phyloP scores from a whole-genome alignment of 768 basidiomycete genomes.

The Clitopilus passeckerianus region DNA sequence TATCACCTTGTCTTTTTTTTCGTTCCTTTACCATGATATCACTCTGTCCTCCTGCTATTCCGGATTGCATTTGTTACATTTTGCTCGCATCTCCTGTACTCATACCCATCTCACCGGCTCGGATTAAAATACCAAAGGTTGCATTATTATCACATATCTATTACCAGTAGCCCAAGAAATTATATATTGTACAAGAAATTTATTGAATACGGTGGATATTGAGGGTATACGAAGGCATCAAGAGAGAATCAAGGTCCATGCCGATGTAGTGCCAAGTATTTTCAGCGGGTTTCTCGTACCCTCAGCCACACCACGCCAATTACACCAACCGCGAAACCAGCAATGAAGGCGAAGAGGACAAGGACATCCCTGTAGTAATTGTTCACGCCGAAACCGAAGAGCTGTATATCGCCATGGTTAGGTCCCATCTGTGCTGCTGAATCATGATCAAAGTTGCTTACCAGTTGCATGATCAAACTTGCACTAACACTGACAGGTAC shows the following conservation, averaged over 20 bases:
- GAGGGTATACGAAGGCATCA: neutral
- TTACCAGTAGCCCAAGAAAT: neutral
- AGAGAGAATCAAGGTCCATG: neutral
- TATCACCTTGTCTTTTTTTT: neutral
- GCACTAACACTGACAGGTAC: constrained; percentile 83
- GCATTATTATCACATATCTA: neutral
- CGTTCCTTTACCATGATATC: neutral
- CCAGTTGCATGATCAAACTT: constrained; percentile 78
- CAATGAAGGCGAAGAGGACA: constrained; percentile 82
- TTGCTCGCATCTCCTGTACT: neutral
- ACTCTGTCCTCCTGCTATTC: neutral
- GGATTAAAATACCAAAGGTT: neutral
- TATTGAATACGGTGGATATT: neutral
- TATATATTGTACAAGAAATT: neutral
- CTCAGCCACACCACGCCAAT: constrained; percentile 73
- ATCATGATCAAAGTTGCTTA: constrained; percentile 34
- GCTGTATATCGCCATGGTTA: constrained; percentile 26
- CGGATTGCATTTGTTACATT: neutral
- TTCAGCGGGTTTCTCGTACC: constrained; percentile 71
- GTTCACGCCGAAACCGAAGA: constrained; percentile 81
- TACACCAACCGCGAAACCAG: constrained; percentile 70
- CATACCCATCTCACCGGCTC: neutral
- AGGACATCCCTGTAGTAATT: constrained; percentile 91
- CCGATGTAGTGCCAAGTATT: neutral
- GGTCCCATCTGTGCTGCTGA: neutral